Base-by-base conservation (phyloP, 2,329 filamentous ascomycete genomes). In the Didymella pinodella region DNA sequence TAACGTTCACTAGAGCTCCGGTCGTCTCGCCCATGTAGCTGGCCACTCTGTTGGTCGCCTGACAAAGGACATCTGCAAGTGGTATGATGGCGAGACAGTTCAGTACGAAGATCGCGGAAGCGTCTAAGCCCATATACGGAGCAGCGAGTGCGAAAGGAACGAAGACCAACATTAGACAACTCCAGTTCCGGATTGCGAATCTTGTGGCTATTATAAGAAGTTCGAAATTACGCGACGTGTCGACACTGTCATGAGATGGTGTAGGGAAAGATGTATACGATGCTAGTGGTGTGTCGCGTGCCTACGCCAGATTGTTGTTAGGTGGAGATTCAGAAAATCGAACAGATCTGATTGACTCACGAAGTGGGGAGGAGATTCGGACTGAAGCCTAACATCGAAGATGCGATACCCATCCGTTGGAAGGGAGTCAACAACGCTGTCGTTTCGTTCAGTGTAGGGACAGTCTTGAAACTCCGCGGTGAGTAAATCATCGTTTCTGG, bases 131-230 rank as follows among this genome's bases (percentile, higher is more conserved):
- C 2, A 61, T 20, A 14, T 56, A 43, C 3, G 55, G 44, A 8
- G 61, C 58, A 32, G 84, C 81, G 48, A 90, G 79, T 55, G 92
- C 92, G 38, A 86, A 85, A 0, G 92, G 92, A 0, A 90, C 91
- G 22, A 88, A 87, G 7, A 95, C 50, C 25, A 96, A 79, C 41
- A 96, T 79, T 26, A 96, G 69, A 71, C 96, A 96, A 79, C 95
- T 88, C 86, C 90, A 95, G 16, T 63, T 46, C 14, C 28, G 45
- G 10, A 8, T 29, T 29, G 44, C 16, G 20, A 48, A 54, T 25
- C 31, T 56, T 12, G 44, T n/a, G 11, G 43, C 25, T 14, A 31
- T 7, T 16, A 14, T 14, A 48, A 36, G 18, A 12, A 7, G 4
- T 25, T 22, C 6, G 7, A n/a, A 5, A n/a, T 26, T 12, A 25